Base-by-base conservation (phyloP, 2,329 filamentous ascomycete species). In the Chrysoporthe cubensis region DNA sequence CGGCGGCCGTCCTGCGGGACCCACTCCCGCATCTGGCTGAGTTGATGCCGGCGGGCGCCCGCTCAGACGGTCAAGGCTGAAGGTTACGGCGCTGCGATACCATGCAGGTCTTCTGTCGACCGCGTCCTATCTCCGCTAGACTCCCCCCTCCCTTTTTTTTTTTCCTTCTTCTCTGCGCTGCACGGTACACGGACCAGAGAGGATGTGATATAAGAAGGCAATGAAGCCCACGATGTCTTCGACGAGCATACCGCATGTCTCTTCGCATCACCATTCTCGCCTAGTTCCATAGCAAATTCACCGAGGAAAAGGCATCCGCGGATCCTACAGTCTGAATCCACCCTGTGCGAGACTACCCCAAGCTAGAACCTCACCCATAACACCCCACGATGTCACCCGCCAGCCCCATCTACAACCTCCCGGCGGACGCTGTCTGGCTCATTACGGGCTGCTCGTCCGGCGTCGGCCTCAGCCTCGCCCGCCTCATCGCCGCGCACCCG, bases 341-440 rank as follows among this genome's bases (percentile, higher is more conserved):
- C 44, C 44, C 44, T 5, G 13, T 18, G 44, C 4, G 14, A 8
- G 44, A 14, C 8, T 2, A 46, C 44, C 2, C 44, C 44, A 14
- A 14, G n/a, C 34, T 0, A 8, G n/a, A 54, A 21, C 34, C 18
- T 40, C 44, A 7, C 13, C 42, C 44, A 2, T 1, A 46, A n/a
- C n/a, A 32, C 48, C 16, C 44, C 16, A 42, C 14, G 18, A 63
- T 63, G 61, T 26, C 54, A 2, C n/a, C 18, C 9, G 0, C 16
- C 16, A 37, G 48, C 18, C 42, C 46, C 13, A 37, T 42, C 32
- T 69, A 69, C 65, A 44, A 67, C n/a, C 72, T 79, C 14, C 77
- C 77, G 3, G n/a, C 66, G 69, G 81, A 77, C 63, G 79, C 79
- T 9, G 75, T 74, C 66, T 82, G 80, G 80, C 72, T 81, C 57